These are phyloP conservation scores for Trichoderma orchidacearum DNA, from an alignment of 495 filamentous ascomycete species.

Conservation along the genomic window DNA sequence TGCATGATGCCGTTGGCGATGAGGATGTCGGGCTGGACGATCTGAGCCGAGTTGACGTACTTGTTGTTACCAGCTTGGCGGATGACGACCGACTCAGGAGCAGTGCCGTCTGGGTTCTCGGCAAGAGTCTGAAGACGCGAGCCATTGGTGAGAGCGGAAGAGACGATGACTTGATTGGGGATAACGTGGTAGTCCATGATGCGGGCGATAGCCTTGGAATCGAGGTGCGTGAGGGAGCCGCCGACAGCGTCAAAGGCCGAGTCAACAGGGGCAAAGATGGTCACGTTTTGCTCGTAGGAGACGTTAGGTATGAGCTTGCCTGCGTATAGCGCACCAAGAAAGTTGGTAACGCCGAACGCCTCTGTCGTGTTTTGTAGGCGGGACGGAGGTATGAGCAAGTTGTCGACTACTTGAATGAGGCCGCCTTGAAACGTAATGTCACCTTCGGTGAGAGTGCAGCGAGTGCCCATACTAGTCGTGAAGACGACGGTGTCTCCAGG, in stretches of 20 bases:
- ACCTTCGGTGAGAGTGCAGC: slow-evolving; percentile 19
- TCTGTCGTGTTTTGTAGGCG: slow-evolving; percentile 35
- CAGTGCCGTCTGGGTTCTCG: slow-evolving; percentile 1
- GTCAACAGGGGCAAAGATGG: slow-evolving; percentile 50
- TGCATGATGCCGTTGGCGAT: slow-evolving; percentile 56
- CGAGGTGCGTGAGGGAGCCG: slow-evolving; percentile 31
- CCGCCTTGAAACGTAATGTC: slow-evolving; percentile 48
- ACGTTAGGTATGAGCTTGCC: slow-evolving; percentile 29
- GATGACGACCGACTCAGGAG: slow-evolving; percentile 38
- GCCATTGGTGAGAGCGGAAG: slow-evolving; percentile 24
- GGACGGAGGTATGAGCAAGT: slow-evolving; percentile 39
- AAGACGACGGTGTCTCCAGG: slow-evolving; percentile 10
- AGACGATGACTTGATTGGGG: slow-evolving; percentile 38
- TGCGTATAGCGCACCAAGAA: slow-evolving; percentile 38
- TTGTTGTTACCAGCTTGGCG: slow-evolving; percentile 20
- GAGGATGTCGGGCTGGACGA: slow-evolving; percentile 38
- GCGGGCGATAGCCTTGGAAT: slow-evolving; percentile 24
- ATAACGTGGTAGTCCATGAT: slow-evolving; percentile 50
- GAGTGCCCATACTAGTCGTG: slow-evolving; percentile 9
- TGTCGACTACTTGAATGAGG: slow-evolving; percentile 52
- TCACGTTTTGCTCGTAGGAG: slow-evolving; percentile 32
- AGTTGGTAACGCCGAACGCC: slow-evolving; percentile 37
- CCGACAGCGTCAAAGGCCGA: slow-evolving; percentile 47
- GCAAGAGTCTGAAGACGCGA: slow-evolving; percentile 20
- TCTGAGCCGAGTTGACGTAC: slow-evolving; percentile 24